Evolutionary conservation across 2,329 filamentous ascomycete species (phyloP).

Genomic region (Drechslera avenae): DNA sequence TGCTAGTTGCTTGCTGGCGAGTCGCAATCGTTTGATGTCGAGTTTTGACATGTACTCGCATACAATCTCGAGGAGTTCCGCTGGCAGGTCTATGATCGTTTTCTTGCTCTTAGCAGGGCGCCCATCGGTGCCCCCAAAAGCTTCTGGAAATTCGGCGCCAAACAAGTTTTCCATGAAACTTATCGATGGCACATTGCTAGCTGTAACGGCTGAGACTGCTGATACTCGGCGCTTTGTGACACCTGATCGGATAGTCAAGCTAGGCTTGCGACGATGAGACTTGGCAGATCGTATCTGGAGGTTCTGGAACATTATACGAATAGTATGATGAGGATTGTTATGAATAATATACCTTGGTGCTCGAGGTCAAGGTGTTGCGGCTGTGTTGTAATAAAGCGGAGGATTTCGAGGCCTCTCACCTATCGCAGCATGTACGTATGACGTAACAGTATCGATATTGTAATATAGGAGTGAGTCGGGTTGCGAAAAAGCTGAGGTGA

Average conservation of each 20-base stretch:
- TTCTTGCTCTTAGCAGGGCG: conserved; percentile 19
- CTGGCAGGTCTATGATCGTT: conserved; percentile 26
- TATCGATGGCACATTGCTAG: conserved; percentile 29
- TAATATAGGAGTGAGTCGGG: background rate
- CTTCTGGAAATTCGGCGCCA: conserved; percentile 33
- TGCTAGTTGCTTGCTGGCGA: conserved; percentile 22
- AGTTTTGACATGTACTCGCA: conserved; percentile 20
- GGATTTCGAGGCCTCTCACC: background rate
- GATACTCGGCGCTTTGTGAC: conserved; percentile 30
- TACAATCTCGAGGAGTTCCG: conserved; percentile 25
- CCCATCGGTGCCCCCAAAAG: conserved; percentile 17
- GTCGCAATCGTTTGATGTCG: conserved; percentile 31
- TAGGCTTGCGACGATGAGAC: conserved; percentile 29
- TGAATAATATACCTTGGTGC: background rate
- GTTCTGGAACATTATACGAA: conserved; percentile 21
- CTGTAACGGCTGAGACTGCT: conserved; percentile 15
- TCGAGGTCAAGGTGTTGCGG: background rate
- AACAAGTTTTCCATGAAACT: conserved; percentile 33
- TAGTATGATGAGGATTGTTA: background rate
- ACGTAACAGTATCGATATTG: background rate
- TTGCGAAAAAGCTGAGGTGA: background rate
- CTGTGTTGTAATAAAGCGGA: background rate
- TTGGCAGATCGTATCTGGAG: conserved; percentile 27
- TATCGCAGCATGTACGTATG: background rate
- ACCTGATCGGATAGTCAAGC: conserved; percentile 29